Base-by-base conservation (phyloP, 2,329 filamentous ascomycete genomes). In the Aureobasidium sp. region DNA sequence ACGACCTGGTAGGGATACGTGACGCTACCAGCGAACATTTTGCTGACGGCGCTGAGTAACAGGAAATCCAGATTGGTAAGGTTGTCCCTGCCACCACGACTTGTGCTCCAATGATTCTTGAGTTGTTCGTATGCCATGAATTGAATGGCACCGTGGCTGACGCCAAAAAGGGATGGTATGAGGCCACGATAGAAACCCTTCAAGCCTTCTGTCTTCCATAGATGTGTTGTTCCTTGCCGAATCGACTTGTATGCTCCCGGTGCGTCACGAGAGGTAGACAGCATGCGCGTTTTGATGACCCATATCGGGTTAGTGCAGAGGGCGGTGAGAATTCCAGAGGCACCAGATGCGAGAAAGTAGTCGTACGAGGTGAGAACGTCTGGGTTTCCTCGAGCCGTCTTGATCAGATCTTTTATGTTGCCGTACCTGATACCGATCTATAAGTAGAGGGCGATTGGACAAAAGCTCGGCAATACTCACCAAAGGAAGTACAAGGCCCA, bases 261-360 rank as follows among this genome's bases (percentile, higher is more conserved):
- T 6, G 84, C 81, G 59, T 83, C 79, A 53, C 84, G 83, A 65
- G 94, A 89, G 4, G 89, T 92, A 31, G 91, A 90, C 25, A 97
- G 79, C 91, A 99, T 97, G 64, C 94, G 88, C 9, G 93, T 97
- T 78, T 97, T 97, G 72, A 99, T 85, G 2, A 99, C 94, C 94
- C 94, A 99, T 67, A 99, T 86, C 2, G 94, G 94, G 71, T 97
- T 97, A 31, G 94, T 97, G 65, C 93, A 80, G 31, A 89, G 76
- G 45, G 92, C 88, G 1, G 91, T 95, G 42, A 89, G 74, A 19
- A 87, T 78, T 31, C 93, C 92, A 67, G 82, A 81, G 38, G 76
- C 71, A 1, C 81, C 88, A 35, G 89, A 92, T 4, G 91, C 84
- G 49, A 87, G 68, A 71, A 96, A 93, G 76, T 92, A 96, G 73